phyloP scores from a whole-genome alignment of 2,329 filamentous ascomycete genomes.

The Talaromyces sp. region DNA sequence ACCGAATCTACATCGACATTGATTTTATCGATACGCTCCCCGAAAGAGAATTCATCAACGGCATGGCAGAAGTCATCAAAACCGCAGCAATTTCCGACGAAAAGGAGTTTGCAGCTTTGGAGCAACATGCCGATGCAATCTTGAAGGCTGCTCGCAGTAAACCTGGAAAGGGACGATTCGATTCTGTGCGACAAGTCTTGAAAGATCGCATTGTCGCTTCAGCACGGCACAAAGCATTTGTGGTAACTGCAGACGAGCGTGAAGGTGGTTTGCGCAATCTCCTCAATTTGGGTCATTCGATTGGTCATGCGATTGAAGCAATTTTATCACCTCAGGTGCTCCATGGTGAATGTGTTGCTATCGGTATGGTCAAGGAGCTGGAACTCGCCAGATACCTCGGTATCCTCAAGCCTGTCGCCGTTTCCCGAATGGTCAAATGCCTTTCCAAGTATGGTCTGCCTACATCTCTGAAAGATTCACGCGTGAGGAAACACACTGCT shows the following conservation, averaged over 20 bases:
- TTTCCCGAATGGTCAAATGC: conserved; percentile 86
- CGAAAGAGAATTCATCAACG: conserved; percentile 91
- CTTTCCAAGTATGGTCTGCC: conserved; percentile 91
- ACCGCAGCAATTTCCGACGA: conserved; percentile 96
- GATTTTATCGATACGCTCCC: conserved; percentile 87
- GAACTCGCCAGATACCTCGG: conserved; percentile 88
- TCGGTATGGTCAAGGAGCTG: conserved; percentile 98
- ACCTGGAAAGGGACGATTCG: conserved; percentile 59
- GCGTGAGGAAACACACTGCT: conserved; percentile 75
- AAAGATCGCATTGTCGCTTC: conserved; percentile 83
- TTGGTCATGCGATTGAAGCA: conserved; percentile 94
- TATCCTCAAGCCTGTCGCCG: conserved; percentile 77
- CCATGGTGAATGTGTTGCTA: conserved; percentile 92
- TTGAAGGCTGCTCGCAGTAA: conserved; percentile 66
- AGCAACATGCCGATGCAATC: conserved; percentile 75
- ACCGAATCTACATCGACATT: conserved; percentile 90
- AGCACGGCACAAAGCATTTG: conserved; percentile 87
- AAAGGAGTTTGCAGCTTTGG: conserved; percentile 76
- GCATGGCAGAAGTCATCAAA: conserved; percentile 98
- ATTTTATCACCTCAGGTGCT: conserved; percentile 92
- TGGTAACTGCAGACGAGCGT: conserved; percentile 90
- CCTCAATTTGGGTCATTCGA: conserved; percentile 96
- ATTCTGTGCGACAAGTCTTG: conserved; percentile 66
- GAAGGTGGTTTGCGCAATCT: conserved; percentile 92
- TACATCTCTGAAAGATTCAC: conserved; percentile 77